These are phyloP conservation scores for Podaxis mareebaensis DNA, from an alignment of 768 basidiomycete species.

Conservation along the genomic window DNA sequence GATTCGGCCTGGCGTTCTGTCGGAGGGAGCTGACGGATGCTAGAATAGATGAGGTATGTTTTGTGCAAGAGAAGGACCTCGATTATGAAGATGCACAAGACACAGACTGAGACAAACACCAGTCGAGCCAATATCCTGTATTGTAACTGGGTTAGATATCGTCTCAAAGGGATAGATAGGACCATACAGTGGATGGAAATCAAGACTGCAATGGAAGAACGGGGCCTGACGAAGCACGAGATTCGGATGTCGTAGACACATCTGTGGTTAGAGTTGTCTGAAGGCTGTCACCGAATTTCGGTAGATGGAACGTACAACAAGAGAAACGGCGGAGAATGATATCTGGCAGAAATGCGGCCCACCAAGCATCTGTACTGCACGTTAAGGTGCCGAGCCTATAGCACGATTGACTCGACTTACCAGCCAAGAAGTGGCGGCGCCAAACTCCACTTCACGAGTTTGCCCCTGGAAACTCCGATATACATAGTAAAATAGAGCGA, in stretches of 20 bases:
- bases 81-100: slow-evolving; percentile 8
- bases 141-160: background rate
- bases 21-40: slow-evolving; percentile 19
- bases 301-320: slow-evolving; percentile 23
- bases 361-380: slow-evolving; percentile 32
- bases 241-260: slow-evolving; percentile 29
- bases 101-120: slow-evolving; percentile 28
- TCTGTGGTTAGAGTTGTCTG: slow-evolving; percentile 16
- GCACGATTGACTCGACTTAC: slow-evolving; percentile 19
- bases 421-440: slow-evolving; percentile 21
- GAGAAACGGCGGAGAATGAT: slow-evolving; percentile 29
- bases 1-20: slow-evolving; percentile 21
- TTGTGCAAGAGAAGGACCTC: background rate
- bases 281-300: background rate
- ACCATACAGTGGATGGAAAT: slow-evolving; percentile 23
- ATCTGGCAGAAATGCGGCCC: slow-evolving; percentile 33
- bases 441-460: background rate
- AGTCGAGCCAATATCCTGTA: slow-evolving; percentile 15
- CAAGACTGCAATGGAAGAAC: slow-evolving; percentile 32
- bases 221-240: slow-evolving; percentile 25
- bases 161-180: background rate
- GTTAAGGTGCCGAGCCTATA: background rate
- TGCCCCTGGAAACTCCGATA: slow-evolving; percentile 23
- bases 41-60: slow-evolving; percentile 29
- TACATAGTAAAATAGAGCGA: slow-evolving; percentile 34